Conservation (phyloP, 768 basidiomycete genomes). For the Gloeopeniophorella convolvens region DNA sequence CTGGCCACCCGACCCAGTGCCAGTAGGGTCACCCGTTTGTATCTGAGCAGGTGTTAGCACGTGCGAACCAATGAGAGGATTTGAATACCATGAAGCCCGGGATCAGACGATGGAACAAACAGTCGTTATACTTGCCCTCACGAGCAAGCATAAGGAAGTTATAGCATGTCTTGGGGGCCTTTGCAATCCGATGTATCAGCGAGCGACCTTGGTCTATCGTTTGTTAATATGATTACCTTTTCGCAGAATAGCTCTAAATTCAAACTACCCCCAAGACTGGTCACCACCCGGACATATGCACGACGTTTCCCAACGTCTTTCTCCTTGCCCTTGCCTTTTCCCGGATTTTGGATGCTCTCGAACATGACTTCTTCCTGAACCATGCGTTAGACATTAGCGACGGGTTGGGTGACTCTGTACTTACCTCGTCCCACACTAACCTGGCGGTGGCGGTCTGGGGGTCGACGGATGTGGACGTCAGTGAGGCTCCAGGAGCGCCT, state of each 20-base stretch:
- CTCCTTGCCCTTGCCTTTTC: slow-evolving; percentile 85
- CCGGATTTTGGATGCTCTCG: slow-evolving; percentile 77
- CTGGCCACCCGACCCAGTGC: slow-evolving; percentile 89
- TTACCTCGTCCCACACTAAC: slow-evolving; percentile 90
- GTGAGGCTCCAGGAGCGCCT: slow-evolving; percentile 83
- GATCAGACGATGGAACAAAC: slow-evolving; percentile 86
- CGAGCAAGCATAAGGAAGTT: slow-evolving; percentile 95
- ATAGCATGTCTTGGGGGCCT: slow-evolving; percentile 98
- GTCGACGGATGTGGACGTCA: slow-evolving; percentile 89
- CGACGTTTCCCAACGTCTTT: slow-evolving; percentile 88
- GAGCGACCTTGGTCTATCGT: background rate
- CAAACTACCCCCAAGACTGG: slow-evolving; percentile 79
- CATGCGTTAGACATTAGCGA: background rate
- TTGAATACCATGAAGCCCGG: slow-evolving; percentile 84
- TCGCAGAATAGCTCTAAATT: slow-evolving; percentile 86
- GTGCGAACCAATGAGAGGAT: slow-evolving; percentile 7
- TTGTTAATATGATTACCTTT: slow-evolving; percentile 44
- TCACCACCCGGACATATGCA: slow-evolving; percentile 94
- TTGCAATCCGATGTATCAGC: background rate
- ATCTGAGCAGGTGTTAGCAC: slow-evolving; percentile 42
- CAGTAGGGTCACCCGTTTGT: slow-evolving; percentile 98
- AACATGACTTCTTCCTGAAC: slow-evolving; percentile 93
- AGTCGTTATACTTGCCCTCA: slow-evolving; percentile 84
- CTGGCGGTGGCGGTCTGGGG: slow-evolving; percentile 66
- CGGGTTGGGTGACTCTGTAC: slow-evolving; percentile 12